These are phyloP conservation scores for Furcasterigmium sp. DNA, from an alignment of 2,329 filamentous ascomycete genomes.

Conservation along the genomic window DNA sequence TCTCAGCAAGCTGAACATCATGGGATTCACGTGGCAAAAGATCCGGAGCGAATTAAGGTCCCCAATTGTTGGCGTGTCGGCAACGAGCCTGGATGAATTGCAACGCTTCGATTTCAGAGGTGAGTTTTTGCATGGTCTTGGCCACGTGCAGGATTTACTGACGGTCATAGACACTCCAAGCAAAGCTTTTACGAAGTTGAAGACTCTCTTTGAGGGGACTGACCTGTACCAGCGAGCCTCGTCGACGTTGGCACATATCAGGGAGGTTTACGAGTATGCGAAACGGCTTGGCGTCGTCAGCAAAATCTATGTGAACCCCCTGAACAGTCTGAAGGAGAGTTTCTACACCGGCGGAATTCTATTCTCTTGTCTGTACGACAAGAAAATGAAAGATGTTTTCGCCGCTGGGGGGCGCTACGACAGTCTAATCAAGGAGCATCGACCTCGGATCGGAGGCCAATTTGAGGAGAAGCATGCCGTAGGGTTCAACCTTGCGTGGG, in stretches of 20 bases:
- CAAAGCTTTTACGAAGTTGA: slow-evolving; percentile 53
- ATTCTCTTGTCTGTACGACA: slow-evolving; percentile 87
- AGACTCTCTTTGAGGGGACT: slow-evolving; percentile 55
- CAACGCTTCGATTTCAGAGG: slow-evolving; percentile 86
- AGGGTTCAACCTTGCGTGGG: slow-evolving; percentile 87
- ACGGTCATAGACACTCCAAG: slow-evolving; percentile 40
- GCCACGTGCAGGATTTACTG: not conserved
- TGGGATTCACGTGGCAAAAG: slow-evolving; percentile 75
- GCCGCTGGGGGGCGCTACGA: slow-evolving; percentile 94
- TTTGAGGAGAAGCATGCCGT: slow-evolving; percentile 73
- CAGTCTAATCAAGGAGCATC: slow-evolving; percentile 76
- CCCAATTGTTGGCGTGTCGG: slow-evolving; percentile 74
- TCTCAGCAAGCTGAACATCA: slow-evolving; percentile 81
- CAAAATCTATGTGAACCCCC: slow-evolving; percentile 78
- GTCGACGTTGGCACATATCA: slow-evolving; percentile 72
- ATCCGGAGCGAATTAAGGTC: slow-evolving; percentile 77
- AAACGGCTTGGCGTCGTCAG: slow-evolving; percentile 69
- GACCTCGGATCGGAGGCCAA: slow-evolving; percentile 60
- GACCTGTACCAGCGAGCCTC: slow-evolving; percentile 71
- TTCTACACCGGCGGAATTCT: slow-evolving; percentile 84
- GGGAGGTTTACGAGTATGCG: slow-evolving; percentile 70
- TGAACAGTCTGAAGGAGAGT: slow-evolving; percentile 84
- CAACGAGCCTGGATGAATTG: slow-evolving; percentile 86
- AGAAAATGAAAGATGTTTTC: slow-evolving; percentile 77
- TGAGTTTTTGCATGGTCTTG: slow-evolving; percentile 29